A percentile compares a stretch with the other conserved stretches of the same genome.
These are phyloP conservation scores for Nepenthes mirabilis DNA, from an alignment of 148 eudicot genomes.

Conservation along the genomic window DNA sequence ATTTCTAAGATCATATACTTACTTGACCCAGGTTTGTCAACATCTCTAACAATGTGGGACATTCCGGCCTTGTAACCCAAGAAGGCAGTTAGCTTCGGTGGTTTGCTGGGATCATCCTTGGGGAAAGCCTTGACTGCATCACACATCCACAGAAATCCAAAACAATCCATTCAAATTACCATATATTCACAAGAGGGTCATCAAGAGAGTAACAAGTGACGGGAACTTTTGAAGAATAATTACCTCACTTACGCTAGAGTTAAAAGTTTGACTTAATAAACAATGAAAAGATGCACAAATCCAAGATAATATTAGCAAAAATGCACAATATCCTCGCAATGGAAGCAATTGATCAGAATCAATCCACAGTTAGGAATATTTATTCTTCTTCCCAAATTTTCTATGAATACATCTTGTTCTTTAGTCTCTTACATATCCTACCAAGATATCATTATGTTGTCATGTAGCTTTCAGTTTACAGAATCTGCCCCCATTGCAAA, in stretches of 20 bases:
- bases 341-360: no score
- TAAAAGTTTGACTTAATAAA: no score
- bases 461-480: no score
- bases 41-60: constrained; percentile 81
- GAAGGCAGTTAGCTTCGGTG: constrained; percentile 65
- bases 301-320: no score
- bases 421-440: no score
- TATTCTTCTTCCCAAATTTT: no score
- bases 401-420: no score
- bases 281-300: not conserved
- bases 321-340: no score
- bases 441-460: no score
- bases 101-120: constrained; percentile 60
- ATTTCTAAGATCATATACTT: constrained; percentile 5
- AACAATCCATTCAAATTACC: not conserved
- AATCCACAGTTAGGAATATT: no score
- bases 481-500: no score
- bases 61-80: constrained; percentile 81
- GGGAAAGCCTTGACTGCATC: constrained; percentile 74
- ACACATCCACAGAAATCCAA: constrained; percentile 7
- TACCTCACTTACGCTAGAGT: not conserved
- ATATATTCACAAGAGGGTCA: not conserved
- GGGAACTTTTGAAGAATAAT: not conserved
- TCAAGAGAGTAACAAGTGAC: not conserved
- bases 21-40: constrained; percentile 82